Conservation (phyloP, 2,329 filamentous ascomycete genomes). For the Xylariaceae sp. region DNA sequence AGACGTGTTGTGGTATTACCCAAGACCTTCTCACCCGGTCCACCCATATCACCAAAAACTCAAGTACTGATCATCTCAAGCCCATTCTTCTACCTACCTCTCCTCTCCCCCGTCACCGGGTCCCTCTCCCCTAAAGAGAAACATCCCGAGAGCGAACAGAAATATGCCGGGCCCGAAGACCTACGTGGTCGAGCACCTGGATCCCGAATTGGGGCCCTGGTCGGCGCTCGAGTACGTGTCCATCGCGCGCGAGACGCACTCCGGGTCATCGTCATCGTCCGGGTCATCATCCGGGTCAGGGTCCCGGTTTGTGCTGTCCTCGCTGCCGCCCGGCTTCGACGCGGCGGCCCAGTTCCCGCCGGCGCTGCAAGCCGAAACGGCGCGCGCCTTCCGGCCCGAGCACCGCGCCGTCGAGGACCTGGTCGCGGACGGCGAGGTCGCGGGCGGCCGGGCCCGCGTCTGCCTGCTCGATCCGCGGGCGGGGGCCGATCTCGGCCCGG, state of each 20-base stretch:
- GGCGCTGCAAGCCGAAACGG: slow-evolving; percentile 44
- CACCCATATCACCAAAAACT: too few species aligned
- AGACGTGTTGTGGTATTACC: too few species aligned
- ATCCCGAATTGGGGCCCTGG: slow-evolving; percentile 89
- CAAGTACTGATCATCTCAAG: too few species aligned
- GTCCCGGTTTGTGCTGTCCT: slow-evolving; percentile 73
- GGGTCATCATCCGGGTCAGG: slow-evolving; percentile 55
- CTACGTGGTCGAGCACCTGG: slow-evolving; percentile 94
- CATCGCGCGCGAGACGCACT: slow-evolving; percentile 74
- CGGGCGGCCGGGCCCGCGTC: slow-evolving; percentile 61
- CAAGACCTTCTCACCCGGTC: too few species aligned
- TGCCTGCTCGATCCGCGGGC: slow-evolving; percentile 88
- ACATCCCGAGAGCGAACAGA: too few species aligned
- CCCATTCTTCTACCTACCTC: too few species aligned
- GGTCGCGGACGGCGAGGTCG: slow-evolving; percentile 42
- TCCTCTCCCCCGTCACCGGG: too few species aligned
- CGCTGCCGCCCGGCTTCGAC: slow-evolving; percentile 61
- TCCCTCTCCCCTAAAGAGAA: too few species aligned
- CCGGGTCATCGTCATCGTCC: too few species aligned
- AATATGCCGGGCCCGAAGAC: slow-evolving; percentile 49
- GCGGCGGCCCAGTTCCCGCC: slow-evolving; percentile 58
- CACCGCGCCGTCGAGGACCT: slow-evolving; percentile 74
- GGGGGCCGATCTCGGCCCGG: slow-evolving; percentile 69
- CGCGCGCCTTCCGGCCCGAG: slow-evolving; percentile 57
- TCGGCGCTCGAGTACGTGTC: slow-evolving; percentile 86